A percentile compares a stretch with the other conserved stretches of the same genome.
These are phyloP conservation scores for Beta macrorhiza DNA, from an alignment of 179 eudicot species.

Conservation along the genomic window DNA sequence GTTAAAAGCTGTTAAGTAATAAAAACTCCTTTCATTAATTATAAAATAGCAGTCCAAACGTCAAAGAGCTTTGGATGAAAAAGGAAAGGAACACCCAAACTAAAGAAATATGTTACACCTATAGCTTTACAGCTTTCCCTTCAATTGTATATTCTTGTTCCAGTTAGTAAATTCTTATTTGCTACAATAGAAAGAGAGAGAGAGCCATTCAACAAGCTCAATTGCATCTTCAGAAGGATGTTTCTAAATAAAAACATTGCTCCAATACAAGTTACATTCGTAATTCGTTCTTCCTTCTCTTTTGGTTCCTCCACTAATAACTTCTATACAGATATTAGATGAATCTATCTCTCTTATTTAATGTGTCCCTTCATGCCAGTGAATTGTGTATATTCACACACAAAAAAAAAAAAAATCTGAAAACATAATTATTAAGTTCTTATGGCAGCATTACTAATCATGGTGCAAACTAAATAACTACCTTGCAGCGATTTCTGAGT, in stretches of 20 bases:
- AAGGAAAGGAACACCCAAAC: neutral
- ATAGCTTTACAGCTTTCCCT: neutral
- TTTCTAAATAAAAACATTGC: neutral
- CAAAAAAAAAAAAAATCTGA: neutral
- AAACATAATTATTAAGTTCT: neutral
- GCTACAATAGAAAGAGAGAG: neutral
- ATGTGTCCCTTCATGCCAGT: neutral
- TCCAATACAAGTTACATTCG: neutral
- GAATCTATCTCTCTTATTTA: neutral
- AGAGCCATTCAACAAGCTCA: neutral
- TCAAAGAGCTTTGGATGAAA: neutral
- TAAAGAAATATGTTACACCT: neutral
- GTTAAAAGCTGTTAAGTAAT: too few species aligned
- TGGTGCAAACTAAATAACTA: slow-evolving; percentile 22
- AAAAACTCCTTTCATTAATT: neutral
- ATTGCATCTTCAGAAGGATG: neutral
- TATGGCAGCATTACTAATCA: neutral
- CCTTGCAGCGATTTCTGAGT: slow-evolving; percentile 87
- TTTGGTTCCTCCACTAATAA: neutral
- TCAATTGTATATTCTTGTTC: neutral
- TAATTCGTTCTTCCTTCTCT: neutral
- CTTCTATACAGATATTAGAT: neutral
- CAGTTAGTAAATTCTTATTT: neutral
- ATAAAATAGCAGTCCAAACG: neutral
- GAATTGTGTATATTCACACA: neutral